Conservation (phyloP, 192 early-diverging fungal species). For the Funneliformis geosporum region DNA sequence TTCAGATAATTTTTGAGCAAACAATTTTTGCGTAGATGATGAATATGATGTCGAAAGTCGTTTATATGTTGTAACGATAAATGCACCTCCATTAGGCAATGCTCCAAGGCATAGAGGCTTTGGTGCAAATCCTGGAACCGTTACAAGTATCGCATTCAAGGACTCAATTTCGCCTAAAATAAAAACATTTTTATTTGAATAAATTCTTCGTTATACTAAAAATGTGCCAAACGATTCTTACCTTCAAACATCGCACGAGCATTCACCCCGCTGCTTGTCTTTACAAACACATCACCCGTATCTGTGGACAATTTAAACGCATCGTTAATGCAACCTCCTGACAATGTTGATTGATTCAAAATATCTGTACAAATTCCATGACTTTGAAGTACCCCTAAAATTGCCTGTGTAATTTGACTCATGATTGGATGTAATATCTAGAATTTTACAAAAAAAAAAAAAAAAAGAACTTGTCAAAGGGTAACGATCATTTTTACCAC, state of each 20-base stretch:
- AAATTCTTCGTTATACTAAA: not conserved
- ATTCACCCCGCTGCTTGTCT: constrained; percentile 10
- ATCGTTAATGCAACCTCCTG: constrained; percentile 14
- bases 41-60: not conserved
- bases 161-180: constrained; percentile 21
- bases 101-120: constrained; percentile 9
- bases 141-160: not conserved
- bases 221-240: not conserved
- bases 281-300: constrained; percentile 13
- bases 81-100: constrained; percentile 20
- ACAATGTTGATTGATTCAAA: not conserved
- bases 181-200: no score
- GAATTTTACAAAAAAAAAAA: no score
- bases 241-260: constrained; percentile 25
- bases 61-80: constrained; percentile 5
- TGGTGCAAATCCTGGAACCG: constrained; percentile 26
- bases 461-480: no score
- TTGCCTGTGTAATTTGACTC: not conserved
- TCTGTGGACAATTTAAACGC: constrained; percentile 22
- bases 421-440: not conserved
- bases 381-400: not conserved
- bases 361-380: constrained; percentile 19
- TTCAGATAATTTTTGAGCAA: constrained; percentile 25
- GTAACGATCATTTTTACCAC: no score
- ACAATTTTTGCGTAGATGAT: not conserved